Evolutionary conservation across 2,329 filamentous ascomycete species (phyloP), one percentile per base, ranked within the genome.

Genomic region (Plectosphaerella cucumerina): DNA sequence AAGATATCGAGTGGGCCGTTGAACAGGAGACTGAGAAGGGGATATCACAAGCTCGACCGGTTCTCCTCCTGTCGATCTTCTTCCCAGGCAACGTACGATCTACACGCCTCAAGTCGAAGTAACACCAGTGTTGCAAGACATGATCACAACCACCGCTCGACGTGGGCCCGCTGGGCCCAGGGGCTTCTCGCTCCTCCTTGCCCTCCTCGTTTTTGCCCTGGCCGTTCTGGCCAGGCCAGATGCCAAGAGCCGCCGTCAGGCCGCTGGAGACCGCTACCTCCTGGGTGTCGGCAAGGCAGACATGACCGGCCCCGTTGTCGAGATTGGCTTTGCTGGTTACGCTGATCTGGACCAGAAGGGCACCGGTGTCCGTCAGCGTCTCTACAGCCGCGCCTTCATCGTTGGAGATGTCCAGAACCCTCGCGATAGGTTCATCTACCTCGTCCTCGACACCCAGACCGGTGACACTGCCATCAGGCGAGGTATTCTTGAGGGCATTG

Each of bases 291-390:
- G 79, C 44, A 82, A 81, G 63, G 78, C 74, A 6, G 80, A 83
- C 58, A 80, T 82, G 58, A 83, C 80, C 0, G 79, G 89, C 2
- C 90, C 91, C 0, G 90, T 95, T 12, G 91, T 95, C 20, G 90
- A 97, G 67, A 81, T 97, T 63, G 91, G 90, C 61, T 80, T 97
- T 65, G 94, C 93, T 78, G 92, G 92, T 54, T 97, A 97, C 73
- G 93, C 93, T 31, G 88, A 92, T 66, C 75, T 86, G n/a, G 81
- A 81, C 41, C 93, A 97, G 71, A 72, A 87, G 26, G 93, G 93
- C 44, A 85, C 85, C 2, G 93, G 93, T 20, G 74, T 97, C 47
- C 85, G 92, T 46, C 93, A 97, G 71, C 83, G 93, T 46, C 76
- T 96, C 15, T 93, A 94, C 69, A 91, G 90, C 37, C 85, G 93